Conservation (phyloP, 2,329 filamentous ascomycete genomes). For the Ophiostoma tasmaniense region DNA sequence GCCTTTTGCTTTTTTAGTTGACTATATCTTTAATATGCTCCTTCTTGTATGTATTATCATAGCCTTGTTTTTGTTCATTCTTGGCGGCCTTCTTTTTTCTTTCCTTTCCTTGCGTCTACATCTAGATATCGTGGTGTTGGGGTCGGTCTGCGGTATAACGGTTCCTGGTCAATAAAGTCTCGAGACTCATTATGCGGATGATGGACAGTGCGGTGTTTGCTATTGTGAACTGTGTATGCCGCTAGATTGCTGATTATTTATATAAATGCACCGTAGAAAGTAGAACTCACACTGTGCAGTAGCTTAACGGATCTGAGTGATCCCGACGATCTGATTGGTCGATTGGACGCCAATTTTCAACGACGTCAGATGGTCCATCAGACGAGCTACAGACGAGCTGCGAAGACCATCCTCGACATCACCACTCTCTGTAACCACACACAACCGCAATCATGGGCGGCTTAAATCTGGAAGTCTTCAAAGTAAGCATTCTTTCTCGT, state of each 20-base stretch:
- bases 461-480: constrained; percentile 89
- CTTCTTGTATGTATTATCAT: not conserved
- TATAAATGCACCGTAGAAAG: not conserved
- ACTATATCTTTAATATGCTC: not conserved
- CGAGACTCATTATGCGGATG: not conserved
- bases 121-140: not conserved
- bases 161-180: not conserved
- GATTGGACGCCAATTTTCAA: constrained; percentile 3
- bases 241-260: not conserved
- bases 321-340: not conserved
- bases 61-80: not conserved
- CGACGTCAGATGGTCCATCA: constrained; percentile 6
- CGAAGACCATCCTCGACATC: not conserved
- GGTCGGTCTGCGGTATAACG: not conserved
- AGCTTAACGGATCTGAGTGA: not conserved
- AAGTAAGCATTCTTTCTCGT: constrained; percentile 45
- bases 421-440: not conserved
- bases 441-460: constrained; percentile 54
- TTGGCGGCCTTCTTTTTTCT: not conserved
- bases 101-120: not conserved
- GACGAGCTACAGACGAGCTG: not conserved
- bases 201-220: not conserved
- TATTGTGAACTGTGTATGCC: not conserved
- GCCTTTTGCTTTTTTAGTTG: not conserved
- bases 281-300: not conserved